Evolutionary conservation across 2,329 filamentous ascomycete species (phyloP), one percentile per base, ranked within the genome.

Genomic region (Colletotrichum navitas): DNA sequence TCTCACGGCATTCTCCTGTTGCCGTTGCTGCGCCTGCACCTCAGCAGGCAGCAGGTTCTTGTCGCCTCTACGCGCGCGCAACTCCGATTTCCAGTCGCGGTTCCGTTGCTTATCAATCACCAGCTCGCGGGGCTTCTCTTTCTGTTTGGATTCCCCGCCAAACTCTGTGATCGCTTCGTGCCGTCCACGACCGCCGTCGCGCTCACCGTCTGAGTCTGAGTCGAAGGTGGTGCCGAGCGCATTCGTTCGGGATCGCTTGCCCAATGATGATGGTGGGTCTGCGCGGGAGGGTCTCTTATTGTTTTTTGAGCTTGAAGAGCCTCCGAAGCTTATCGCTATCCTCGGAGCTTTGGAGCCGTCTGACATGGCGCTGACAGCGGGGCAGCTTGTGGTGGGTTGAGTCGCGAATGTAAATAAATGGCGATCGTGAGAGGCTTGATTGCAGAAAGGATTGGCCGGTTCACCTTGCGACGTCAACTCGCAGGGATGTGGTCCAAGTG

Each of bases 11-110:
- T 78, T 83, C 76, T 82, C 83, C 74, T 82, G 83, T 70, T 83
- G 80, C 14, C 51, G 83, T 74, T 82, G 83, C 72, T 83, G 80
- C 73, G 83, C 84, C 73, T 86, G 85, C 51, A 87, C 88, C 73
- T 88, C 88, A 8, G 71, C 55, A n/a, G 88, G 89, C n/a, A 91
- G 81, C 18, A 87, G 79, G 78, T 88, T 90, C 79, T 85, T 90
- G 74, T 86, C 82, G 68, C 82, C 82, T 47, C 79, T 78, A 73
- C 81, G 80, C 72, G 85, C 85, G 73, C 83, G 84, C 73, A 83
- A 81, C 68, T 90, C 88, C 69, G 85, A 84, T 76, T 86, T 85
- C 90, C 90, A 92, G 81, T 92, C 88, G 64, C 86, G 84, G 79
- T 92, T 93, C 74, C 83, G 81, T 76, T 87, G 84, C 49, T 82